Base-by-base conservation (phyloP, 2,329 filamentous ascomycete genomes). In the Botrytis deweyae region DNA sequence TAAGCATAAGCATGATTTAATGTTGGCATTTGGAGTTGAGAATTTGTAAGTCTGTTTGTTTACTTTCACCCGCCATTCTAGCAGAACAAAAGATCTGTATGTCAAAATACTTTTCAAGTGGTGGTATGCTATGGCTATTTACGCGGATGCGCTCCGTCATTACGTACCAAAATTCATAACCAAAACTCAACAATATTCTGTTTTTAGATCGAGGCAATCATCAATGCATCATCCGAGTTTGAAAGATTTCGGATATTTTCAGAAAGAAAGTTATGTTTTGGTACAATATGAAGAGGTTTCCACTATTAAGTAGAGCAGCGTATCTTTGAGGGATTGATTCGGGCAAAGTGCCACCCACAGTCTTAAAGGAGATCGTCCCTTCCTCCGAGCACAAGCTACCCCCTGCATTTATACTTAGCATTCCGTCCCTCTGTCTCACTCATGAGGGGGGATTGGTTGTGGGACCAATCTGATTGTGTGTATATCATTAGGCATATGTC, bases 1-100 rank as follows among this genome's bases (percentile, higher is more conserved):
- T n/a, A 68, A 49, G 33, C 38, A 71, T 44, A 75, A 76, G 29
- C 36, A 67, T 29, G 69, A 58, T 36, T 20, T 74, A 14, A 40
- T 12, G 8, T 22, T 69, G 3, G 46, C 40, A 2, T 46, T 65
- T 46, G 63, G 63, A 22, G 29, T 65, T 65, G 63, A 65, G 20
- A 65, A 46, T 22, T 33, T 65, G 63, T 65, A 69, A 55, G 49
- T 49, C 36, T 52, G 12, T 18, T 68, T n/a, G 29, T 18, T 58
- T 22, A n/a, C 36, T 36, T 52, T 14, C 2, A 49, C 25, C 14
- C 10, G 3, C 44, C 42, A 68, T 16, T 7, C 25, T 29, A 16
- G 12, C 25, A 5, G 25, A 16, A n/a, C 5, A 55, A 55, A 16
- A 16, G 25, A 1, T 1, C 12, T 16, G 12, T 16, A 29, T 7